Evolutionary conservation across 1,139 yeast genomes (phyloP), one percentile per base, ranked within the genome.

Genomic region (Kurtzmaniella quercitrusa): DNA sequence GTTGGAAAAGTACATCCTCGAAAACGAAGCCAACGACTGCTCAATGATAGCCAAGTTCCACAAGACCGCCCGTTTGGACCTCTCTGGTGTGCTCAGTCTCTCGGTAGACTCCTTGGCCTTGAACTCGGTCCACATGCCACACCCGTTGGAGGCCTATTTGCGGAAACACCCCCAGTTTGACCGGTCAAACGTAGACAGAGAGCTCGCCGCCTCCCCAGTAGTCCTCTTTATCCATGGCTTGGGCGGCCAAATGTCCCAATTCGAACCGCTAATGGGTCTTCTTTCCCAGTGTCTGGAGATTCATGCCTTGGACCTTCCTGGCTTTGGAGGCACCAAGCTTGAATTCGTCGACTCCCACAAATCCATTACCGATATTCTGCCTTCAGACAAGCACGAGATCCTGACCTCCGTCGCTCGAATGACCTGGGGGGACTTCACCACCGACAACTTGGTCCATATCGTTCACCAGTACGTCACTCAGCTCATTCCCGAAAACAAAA

Each of bases 241-340:
- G 38, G 94, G 94, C 1, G 94, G 94, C 8, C 91, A 84, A 56
- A 69, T 83, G 64, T 71, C 85, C 9, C 91, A 84, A 57, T 85
- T 86, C 57, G 88, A 82, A 52, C 77, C 80, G 3, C 63, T 84
- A 37, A 69, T 85, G 62, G 85, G 80, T 37, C 70, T 81, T 45
- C 72, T 85, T 46, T 71, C 87, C 24, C 85, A 82, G 54, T 81
- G 85, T 57, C 74, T 81, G 54, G 85, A 82, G 50, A 71, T 84
- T 2, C 57, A 81, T 44, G 73, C 87, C 1, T 54, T 85, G 17
- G 94, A 85, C 55, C 66, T 85, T 44, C 94, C 94, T 0, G 94
- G 94, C 0, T 83, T 83, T 61, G 94, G 94, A 15, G 73, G 74
- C 51, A 77, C 83, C 1, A 67, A 68, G 38, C 8, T 53, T 10